These are phyloP conservation scores for Chionographis japonica DNA, from an alignment of 106 monocot species.

Conservation along the genomic window DNA sequence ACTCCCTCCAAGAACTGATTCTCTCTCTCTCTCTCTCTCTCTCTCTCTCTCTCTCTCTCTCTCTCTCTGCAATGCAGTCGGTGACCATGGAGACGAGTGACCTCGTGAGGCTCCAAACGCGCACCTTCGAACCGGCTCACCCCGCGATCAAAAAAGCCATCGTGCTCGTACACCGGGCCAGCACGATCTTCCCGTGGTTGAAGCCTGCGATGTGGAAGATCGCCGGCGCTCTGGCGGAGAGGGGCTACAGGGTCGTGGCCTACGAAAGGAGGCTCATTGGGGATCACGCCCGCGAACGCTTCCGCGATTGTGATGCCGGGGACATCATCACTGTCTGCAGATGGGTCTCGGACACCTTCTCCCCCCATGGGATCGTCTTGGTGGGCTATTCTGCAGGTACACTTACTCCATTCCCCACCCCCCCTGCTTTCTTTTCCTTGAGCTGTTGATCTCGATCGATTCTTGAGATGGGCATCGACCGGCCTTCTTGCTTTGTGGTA, in stretches of 20 bases:
- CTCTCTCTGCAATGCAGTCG: slow-evolving; percentile 26
- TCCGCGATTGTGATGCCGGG: slow-evolving; percentile 70
- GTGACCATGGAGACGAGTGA: slow-evolving; percentile 55
- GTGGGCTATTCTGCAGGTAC: slow-evolving; percentile 87
- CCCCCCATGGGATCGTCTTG: slow-evolving; percentile 63
- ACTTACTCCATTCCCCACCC: not conserved
- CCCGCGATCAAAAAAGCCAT: slow-evolving; percentile 23
- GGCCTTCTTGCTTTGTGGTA: no score
- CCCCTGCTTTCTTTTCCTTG: not conserved
- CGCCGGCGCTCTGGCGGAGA: slow-evolving; percentile 57
- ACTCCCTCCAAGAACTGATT: no score
- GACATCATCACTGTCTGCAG: slow-evolving; percentile 69
- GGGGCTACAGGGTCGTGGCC: slow-evolving; percentile 58
- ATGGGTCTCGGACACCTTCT: slow-evolving; percentile 47
- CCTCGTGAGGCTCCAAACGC: slow-evolving; percentile 50
- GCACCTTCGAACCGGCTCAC: slow-evolving; percentile 49
- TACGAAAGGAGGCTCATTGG: slow-evolving; percentile 82
- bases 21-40: no score
- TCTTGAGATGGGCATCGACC: no score
- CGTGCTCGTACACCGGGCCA: slow-evolving; percentile 87
- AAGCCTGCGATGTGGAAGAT: slow-evolving; percentile 77
- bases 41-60: not conserved
- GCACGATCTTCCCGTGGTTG: slow-evolving; percentile 77
- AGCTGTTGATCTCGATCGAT: no score
- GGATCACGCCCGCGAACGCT: slow-evolving; percentile 61